Percentiles rank a stretch among this genome's conserved stretches.
These are phyloP conservation scores for Meira miltonrushii DNA, from an alignment of 1,284 basidiomycete genomes.

Conservation along the genomic window DNA sequence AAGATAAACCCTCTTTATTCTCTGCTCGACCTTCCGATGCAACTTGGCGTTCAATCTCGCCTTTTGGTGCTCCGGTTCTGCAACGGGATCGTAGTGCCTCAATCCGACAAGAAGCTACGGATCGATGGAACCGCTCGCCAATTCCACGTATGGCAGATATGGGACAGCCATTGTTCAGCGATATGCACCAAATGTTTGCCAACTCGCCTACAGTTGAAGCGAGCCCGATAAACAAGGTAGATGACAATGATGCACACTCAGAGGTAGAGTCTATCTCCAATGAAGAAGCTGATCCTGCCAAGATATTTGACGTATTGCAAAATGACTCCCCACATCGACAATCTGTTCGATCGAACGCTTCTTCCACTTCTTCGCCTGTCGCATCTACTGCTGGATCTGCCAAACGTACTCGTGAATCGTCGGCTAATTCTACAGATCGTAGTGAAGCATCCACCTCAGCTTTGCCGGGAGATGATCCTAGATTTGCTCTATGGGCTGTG, in stretches of 20 bases:
- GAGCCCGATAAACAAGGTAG: background rate
- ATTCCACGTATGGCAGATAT: constrained; percentile 15
- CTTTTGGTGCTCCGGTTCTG: constrained; percentile 12
- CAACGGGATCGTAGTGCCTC: background rate
- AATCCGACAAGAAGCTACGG: background rate
- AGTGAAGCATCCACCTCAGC: constrained; percentile 22
- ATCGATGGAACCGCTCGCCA: constrained; percentile 14
- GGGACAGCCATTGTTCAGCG: constrained; percentile 15
- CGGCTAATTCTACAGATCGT: constrained; percentile 13
- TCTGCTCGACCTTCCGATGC: background rate
- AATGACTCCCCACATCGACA: background rate
- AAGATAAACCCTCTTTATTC: background rate
- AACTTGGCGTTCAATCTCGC: constrained; percentile 1
- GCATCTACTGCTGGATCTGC: background rate
- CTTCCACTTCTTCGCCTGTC: background rate
- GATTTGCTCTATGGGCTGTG: constrained; percentile 42
- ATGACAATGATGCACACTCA: background rate
- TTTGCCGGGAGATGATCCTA: constrained; percentile 35
- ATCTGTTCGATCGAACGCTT: background rate
- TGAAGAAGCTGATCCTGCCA: background rate
- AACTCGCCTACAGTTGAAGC: background rate
- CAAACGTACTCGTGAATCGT: background rate
- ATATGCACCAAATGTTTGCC: constrained; percentile 8
- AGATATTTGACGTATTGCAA: constrained; percentile 20
- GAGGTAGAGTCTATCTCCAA: background rate